Conservation (phyloP, 2,329 filamentous ascomycete species). For the Alternaria longipes region DNA sequence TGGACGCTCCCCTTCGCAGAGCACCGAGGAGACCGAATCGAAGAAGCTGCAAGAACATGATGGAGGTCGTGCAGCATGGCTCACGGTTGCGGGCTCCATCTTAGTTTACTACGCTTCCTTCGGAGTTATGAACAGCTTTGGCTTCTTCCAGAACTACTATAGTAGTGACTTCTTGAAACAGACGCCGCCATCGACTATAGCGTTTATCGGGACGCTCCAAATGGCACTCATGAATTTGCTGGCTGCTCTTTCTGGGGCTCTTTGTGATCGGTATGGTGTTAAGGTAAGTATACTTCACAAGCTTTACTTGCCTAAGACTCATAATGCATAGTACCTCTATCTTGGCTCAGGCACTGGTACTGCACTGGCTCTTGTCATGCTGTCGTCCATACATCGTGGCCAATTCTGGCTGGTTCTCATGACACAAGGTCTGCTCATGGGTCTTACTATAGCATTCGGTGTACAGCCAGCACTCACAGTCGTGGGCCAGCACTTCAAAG, state of each 20-base stretch:
- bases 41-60: conserved; percentile 29
- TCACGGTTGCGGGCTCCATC: conserved; percentile 49
- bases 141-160: conserved; percentile 59
- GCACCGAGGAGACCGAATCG: conserved; percentile 35
- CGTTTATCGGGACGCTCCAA: conserved; percentile 57
- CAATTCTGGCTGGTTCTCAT: conserved; percentile 56
- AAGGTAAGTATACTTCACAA: conserved; percentile 48
- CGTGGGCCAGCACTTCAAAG: conserved; percentile 56
- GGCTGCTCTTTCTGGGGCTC: conserved; percentile 67
- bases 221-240: conserved; percentile 60
- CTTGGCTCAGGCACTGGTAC: conserved; percentile 37
- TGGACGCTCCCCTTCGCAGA: conserved; percentile 21
- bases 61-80: conserved; percentile 38
- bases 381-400: conserved; percentile 36
- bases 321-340: conserved; percentile 38
- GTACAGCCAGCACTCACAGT: conserved; percentile 54
- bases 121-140: conserved; percentile 55
- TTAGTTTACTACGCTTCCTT: conserved; percentile 52
- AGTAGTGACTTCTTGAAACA: conserved; percentile 43
- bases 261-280: conserved; percentile 70
- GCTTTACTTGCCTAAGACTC: not conserved
- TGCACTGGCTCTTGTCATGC: conserved; percentile 28
- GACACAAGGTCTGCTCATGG: conserved; percentile 56
- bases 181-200: conserved; percentile 48
- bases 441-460: conserved; percentile 54